These are phyloP conservation scores for Cryptococcus sp. DNA, from an alignment of 1,284 basidiomycete genomes.

Conservation along the genomic window DNA sequence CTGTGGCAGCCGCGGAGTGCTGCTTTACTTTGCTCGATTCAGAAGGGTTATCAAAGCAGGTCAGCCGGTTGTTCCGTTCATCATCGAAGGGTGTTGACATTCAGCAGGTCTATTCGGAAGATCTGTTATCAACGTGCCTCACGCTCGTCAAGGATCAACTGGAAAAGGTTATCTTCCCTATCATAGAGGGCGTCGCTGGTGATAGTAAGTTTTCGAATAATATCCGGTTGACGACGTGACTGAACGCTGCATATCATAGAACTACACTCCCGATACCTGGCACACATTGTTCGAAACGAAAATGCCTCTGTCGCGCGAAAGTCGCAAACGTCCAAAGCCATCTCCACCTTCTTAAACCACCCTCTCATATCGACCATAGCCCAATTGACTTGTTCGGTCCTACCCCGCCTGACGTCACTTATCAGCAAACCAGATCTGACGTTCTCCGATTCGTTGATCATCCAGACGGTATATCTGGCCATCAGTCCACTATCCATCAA, in stretches of 20 bases:
- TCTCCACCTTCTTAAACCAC: constrained; percentile 43
- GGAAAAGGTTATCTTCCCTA: constrained; percentile 77
- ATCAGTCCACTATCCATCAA: constrained; percentile 90
- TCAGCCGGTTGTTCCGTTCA: constrained; percentile 47
- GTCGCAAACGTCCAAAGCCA: constrained; percentile 10
- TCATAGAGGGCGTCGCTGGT: constrained; percentile 70
- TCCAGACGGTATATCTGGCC: constrained; percentile 85
- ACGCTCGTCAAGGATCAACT: constrained; percentile 75
- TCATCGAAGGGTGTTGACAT: constrained; percentile 16
- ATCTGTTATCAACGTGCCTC: constrained; percentile 78
- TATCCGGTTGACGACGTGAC: not conserved
- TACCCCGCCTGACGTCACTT: constrained; percentile 52
- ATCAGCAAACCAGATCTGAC: constrained; percentile 58
- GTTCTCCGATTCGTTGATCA: constrained; percentile 85
- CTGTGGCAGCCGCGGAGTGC: constrained; percentile 76
- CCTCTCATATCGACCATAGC: constrained; percentile 63
- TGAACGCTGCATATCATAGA: constrained; percentile 21
- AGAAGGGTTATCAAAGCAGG: constrained; percentile 80
- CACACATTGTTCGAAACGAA: constrained; percentile 59
- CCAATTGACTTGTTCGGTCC: constrained; percentile 62
- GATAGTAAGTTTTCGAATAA: constrained; percentile 32
- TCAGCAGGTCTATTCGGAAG: constrained; percentile 81
- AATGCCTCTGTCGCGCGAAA: constrained; percentile 47
- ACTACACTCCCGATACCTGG: constrained; percentile 58
- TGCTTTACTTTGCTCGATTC: constrained; percentile 73